Conservation (phyloP, 108 stramenopile species). For the Skeletonema marinoi region DNA sequence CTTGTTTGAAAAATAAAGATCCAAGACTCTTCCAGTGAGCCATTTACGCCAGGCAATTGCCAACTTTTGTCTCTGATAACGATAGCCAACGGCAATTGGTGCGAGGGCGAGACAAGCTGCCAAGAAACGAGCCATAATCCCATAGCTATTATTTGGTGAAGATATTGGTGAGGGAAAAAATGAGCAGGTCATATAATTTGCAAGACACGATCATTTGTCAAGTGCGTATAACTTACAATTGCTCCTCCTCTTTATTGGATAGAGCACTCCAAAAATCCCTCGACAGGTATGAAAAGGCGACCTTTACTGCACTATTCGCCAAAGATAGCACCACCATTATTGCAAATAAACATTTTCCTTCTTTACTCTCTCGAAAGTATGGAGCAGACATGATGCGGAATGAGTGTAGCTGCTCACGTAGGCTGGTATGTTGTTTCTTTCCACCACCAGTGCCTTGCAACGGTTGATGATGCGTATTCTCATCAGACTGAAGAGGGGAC, state of each 20-base stretch:
- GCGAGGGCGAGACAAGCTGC: constrained; percentile 57
- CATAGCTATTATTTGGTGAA: constrained; percentile 8
- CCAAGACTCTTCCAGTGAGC: constrained; percentile 75
- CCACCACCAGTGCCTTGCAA: background rate
- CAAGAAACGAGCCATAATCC: constrained; percentile 54
- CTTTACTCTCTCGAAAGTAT: constrained; percentile 48
- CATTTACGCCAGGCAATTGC: constrained; percentile 80
- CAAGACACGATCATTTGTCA: background rate
- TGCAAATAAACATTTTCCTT: constrained; percentile 46
- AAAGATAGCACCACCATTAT: constrained; percentile 65
- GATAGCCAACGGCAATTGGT: constrained; percentile 85
- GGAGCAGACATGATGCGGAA: constrained; percentile 55
- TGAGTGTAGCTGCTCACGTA: constrained; percentile 30
- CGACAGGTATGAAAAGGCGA: constrained; percentile 77
- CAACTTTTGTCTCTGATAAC: constrained; percentile 55
- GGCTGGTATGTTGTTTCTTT: background rate
- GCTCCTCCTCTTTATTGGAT: constrained; percentile 58
- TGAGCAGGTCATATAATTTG: background rate
- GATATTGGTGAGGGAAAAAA: background rate
- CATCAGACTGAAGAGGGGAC: background rate
- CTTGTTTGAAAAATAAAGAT: constrained; percentile 57
- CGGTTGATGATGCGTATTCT: background rate
- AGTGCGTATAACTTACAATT: constrained; percentile 38
- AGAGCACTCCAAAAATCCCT: constrained; percentile 83
- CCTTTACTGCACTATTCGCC: constrained; percentile 69